These are phyloP conservation scores for Fusarium gaditjirri DNA, from an alignment of 2,329 filamentous ascomycete genomes.

Conservation along the genomic window DNA sequence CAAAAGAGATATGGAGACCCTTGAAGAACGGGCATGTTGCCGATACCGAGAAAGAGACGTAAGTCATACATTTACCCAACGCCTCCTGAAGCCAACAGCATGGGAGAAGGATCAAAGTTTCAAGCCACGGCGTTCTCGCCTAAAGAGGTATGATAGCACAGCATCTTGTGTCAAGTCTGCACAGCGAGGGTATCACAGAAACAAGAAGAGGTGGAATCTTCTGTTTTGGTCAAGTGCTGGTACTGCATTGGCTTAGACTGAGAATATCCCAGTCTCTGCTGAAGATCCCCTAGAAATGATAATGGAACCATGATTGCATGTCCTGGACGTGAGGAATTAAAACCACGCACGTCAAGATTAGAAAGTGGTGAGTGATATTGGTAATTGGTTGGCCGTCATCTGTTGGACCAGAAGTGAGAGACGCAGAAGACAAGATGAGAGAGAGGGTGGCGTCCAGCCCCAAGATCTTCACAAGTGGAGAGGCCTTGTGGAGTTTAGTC, in stretches of 20 bases:
- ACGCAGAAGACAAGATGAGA: background rate
- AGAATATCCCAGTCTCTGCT: background rate
- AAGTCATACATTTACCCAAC: background rate
- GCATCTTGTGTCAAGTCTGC: slow-evolving; percentile 20
- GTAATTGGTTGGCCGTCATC: background rate
- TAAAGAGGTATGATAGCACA: slow-evolving; percentile 13
- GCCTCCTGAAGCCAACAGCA: slow-evolving; percentile 17
- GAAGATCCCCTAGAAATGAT: background rate
- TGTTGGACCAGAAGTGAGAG: background rate
- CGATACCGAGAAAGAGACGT: background rate
- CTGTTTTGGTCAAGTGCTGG: background rate
- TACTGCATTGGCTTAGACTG: background rate
- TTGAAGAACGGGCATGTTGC: background rate
- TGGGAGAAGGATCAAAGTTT: slow-evolving; percentile 17
- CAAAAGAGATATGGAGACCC: background rate
- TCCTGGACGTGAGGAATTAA: background rate
- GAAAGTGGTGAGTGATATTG: background rate
- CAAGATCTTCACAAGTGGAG: slow-evolving; percentile 5
- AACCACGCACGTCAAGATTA: background rate
- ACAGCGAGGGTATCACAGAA: slow-evolving; percentile 1
- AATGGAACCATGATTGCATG: background rate
- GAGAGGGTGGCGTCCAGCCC: background rate
- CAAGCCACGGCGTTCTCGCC: slow-evolving; percentile 16
- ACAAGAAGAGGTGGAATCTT: background rate
- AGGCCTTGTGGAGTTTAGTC: slow-evolving; percentile 7